phyloP scores from a whole-genome alignment of 352 stramenopile species.

The Thraustochytrium striatum region DNA sequence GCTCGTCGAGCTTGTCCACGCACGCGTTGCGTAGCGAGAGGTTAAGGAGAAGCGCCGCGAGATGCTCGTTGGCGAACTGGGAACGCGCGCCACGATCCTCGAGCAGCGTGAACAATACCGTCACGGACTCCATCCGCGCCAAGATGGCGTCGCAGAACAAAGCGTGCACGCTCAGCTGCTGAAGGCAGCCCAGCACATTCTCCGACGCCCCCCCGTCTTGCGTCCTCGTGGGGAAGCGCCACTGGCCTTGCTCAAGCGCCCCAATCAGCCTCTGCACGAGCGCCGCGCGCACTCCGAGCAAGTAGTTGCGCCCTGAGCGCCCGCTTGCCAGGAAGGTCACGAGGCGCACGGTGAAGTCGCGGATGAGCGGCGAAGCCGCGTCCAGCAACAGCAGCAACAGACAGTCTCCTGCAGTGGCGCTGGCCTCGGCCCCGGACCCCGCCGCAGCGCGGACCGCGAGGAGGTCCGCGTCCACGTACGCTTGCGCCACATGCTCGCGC shows the following conservation, averaged over 20 bases:
- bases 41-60: constrained; percentile 21
- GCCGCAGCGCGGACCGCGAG: neutral
- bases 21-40: neutral
- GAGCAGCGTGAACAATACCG: constrained; percentile 5
- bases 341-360: constrained; percentile 19
- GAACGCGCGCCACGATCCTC: neutral
- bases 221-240: constrained; percentile 5
- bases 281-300: neutral
- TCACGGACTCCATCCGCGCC: neutral
- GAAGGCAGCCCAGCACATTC: neutral
- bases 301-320: neutral
- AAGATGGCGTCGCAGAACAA: neutral
- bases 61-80: constrained; percentile 26
- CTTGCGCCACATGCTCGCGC: neutral
- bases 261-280: neutral
- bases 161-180: neutral
- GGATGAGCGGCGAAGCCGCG: neutral
- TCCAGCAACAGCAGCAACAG: neutral
- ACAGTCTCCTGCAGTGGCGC: neutral
- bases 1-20: neutral
- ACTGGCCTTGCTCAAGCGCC: neutral
- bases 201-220: neutral
- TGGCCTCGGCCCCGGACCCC: no score
- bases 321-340: neutral
- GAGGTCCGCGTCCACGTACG: neutral